phyloP scores from a whole-genome alignment of 2,329 filamentous ascomycete species.

The Aspergillus awamori region DNA sequence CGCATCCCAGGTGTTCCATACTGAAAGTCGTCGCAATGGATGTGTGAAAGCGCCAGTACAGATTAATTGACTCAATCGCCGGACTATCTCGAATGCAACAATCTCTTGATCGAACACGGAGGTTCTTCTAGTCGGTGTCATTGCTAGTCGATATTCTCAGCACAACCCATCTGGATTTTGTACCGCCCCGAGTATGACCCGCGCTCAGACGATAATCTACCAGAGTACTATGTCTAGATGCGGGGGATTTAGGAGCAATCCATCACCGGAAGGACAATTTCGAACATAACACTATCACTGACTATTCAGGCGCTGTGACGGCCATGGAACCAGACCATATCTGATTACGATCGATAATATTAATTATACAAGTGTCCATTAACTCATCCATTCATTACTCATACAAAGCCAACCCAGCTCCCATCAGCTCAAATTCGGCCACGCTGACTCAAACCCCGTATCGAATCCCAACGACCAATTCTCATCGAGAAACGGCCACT shows the following conservation, averaged over 20 bases:
- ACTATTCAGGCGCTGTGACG: too few relatives aligned
- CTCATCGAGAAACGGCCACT: conserved; percentile 43
- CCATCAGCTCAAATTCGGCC: conserved; percentile 22
- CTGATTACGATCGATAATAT: too few relatives aligned
- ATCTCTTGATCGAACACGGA: too few relatives aligned
- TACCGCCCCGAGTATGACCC: too few relatives aligned
- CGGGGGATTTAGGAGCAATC: too few relatives aligned
- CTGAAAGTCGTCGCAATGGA: background rate
- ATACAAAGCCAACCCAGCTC: background rate
- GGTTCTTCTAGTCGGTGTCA: too few relatives aligned
- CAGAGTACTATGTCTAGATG: too few relatives aligned
- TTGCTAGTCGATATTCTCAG: too few relatives aligned
- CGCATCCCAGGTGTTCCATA: background rate
- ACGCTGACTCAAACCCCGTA: conserved; percentile 35
- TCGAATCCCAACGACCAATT: conserved; percentile 41
- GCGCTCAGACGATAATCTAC: too few relatives aligned
- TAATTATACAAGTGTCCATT: background rate
- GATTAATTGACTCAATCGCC: background rate
- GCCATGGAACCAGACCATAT: background rate
- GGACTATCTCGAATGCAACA: too few relatives aligned
- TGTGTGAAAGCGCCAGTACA: background rate
- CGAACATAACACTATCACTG: background rate
- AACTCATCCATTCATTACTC: background rate
- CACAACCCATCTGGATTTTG: too few relatives aligned
- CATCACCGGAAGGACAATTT: too few relatives aligned